These are phyloP conservation scores for Exserohilum turcica DNA, from an alignment of 2,329 filamentous ascomycete genomes.

Conservation along the genomic window DNA sequence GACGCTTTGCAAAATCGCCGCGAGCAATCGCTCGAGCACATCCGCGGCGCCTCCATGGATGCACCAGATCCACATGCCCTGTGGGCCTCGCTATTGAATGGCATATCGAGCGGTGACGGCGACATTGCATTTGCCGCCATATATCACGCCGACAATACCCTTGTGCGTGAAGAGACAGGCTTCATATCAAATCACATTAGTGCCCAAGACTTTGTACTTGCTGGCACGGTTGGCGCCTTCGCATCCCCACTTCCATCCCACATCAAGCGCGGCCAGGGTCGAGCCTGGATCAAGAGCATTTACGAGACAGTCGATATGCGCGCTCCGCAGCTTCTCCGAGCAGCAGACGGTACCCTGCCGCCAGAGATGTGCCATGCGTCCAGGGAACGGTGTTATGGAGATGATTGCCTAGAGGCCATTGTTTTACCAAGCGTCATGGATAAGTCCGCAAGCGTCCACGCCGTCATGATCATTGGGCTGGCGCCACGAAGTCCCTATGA, in stretches of 20 bases:
- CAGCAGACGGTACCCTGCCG: neutral
- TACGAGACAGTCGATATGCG: neutral
- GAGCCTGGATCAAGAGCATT: neutral
- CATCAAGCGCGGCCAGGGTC: neutral
- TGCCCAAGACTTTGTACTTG: neutral
- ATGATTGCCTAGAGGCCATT: slow-evolving; percentile 2
- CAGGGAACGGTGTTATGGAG: slow-evolving; percentile 4
- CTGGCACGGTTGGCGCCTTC: neutral
- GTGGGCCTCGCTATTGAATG: neutral
- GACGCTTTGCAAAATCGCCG: neutral
- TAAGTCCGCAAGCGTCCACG: neutral
- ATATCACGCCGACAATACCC: neutral
- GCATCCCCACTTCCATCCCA: neutral
- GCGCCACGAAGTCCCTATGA: slow-evolving; percentile 8
- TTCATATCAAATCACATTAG: neutral
- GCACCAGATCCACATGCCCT: neutral
- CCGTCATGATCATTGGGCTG: neutral
- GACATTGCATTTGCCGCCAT: slow-evolving; percentile 4
- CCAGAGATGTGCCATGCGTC: slow-evolving; percentile 2
- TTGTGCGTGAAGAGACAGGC: neutral
- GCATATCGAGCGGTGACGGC: neutral
- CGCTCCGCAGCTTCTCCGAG: neutral
- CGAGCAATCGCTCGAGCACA: neutral
- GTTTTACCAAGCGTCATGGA: neutral
- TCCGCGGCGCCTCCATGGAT: neutral